phyloP scores from a whole-genome alignment of 2,329 filamentous ascomycete species.

The Trichoderma semiorbis region DNA sequence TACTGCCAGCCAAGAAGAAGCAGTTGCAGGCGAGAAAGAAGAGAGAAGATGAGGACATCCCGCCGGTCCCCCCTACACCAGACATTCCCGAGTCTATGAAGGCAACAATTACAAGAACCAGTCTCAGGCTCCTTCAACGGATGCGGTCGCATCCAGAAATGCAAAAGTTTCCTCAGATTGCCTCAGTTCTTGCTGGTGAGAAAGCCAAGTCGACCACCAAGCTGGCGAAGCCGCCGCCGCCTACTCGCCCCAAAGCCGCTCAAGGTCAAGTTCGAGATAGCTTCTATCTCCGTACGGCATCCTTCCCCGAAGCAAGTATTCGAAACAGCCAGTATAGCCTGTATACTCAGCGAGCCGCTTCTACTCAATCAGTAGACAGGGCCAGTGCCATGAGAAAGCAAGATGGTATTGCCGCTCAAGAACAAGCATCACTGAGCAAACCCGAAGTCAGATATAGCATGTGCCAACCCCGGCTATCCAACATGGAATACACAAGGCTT shows the following conservation, averaged over 20 bases:
- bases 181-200: background rate
- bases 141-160: slow-evolving; percentile 26
- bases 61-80: slow-evolving; percentile 30
- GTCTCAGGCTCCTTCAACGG: slow-evolving; percentile 30
- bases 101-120: slow-evolving; percentile 25
- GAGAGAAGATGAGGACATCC: slow-evolving; percentile 20
- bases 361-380: background rate
- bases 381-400: background rate
- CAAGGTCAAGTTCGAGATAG: slow-evolving; percentile 2
- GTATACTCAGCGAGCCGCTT: background rate
- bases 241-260: background rate
- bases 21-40: background rate
- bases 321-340: background rate
- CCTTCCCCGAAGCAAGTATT: background rate
- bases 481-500: slow-evolving; percentile 39
- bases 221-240: background rate
- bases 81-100: slow-evolving; percentile 31
- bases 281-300: slow-evolving; percentile 9
- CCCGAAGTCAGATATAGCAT: slow-evolving; percentile 20
- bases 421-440: background rate
- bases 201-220: slow-evolving; percentile 9
- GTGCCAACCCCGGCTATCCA: slow-evolving; percentile 33
- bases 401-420: background rate
- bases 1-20: background rate
- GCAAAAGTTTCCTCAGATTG: background rate